phyloP scores from a whole-genome alignment of 2,329 filamentous ascomycete genomes.

The Nemania serpens region DNA sequence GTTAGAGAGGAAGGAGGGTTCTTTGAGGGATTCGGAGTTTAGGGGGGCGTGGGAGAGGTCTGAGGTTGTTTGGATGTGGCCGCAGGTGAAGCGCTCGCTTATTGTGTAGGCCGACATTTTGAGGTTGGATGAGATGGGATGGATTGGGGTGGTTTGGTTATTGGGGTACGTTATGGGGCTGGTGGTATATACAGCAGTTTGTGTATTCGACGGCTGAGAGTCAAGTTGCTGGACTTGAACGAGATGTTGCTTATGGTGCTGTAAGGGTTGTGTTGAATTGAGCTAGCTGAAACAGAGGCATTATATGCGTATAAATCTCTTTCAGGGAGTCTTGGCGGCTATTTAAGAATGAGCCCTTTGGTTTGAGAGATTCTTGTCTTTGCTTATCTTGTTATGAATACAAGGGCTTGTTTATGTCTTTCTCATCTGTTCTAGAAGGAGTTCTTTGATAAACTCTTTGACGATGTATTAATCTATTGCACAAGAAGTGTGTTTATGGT shows the following conservation, averaged over 20 bases:
- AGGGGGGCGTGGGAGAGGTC: not conserved
- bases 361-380: too few relatives aligned
- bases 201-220: not conserved
- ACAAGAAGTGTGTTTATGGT: not conserved
- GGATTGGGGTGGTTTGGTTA: not conserved
- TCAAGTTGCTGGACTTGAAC: not conserved
- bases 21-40: not conserved
- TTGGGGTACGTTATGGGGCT: not conserved
- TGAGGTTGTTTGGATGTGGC: conserved; percentile 17
- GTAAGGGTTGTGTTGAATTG: not conserved
- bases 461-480: not conserved
- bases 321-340: not conserved
- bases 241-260: not conserved
- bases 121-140: not conserved
- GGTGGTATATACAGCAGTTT: not conserved
- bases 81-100: conserved; percentile 25
- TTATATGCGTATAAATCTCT: not conserved
- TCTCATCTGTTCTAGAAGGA: not conserved
- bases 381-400: not conserved
- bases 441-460: not conserved
- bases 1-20: conserved; percentile 9
- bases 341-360: not conserved
- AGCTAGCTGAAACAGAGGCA: not conserved
- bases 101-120: conserved; percentile 30
- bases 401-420: not conserved